These are phyloP conservation scores for Mariannaea elegans DNA, from an alignment of 2,329 filamentous ascomycete species.

Conservation along the genomic window DNA sequence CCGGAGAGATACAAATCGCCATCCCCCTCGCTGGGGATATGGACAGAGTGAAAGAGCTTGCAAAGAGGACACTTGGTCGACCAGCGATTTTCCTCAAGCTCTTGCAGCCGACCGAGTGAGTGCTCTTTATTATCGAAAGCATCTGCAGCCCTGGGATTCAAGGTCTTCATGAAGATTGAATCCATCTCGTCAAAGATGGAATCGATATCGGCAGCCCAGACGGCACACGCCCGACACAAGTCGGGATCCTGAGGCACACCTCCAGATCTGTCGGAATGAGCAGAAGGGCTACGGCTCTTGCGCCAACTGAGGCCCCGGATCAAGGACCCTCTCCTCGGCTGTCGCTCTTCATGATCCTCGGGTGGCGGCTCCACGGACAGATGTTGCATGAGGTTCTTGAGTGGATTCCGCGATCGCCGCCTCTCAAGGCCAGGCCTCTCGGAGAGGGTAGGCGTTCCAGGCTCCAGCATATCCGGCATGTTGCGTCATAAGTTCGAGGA, in stretches of 20 bases:
- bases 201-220: conserved; percentile 46
- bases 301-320: conserved; percentile 49
- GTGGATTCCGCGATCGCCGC: conserved; percentile 47
- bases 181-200: conserved; percentile 45
- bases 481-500: conserved; percentile 3
- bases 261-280: conserved; percentile 44
- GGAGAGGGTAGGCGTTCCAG: conserved; percentile 33
- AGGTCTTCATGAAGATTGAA: conserved; percentile 37
- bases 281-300: conserved; percentile 47
- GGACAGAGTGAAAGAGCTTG: conserved; percentile 46
- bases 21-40: conserved; percentile 42
- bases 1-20: conserved; percentile 45
- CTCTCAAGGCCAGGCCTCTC: conserved; percentile 40
- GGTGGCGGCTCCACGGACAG: conserved; percentile 46
- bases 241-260: conserved; percentile 41
- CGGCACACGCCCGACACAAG: conserved; percentile 43
- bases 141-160: conserved; percentile 42
- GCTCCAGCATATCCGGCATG: conserved; percentile 45
- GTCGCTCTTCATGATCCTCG: conserved; percentile 38
- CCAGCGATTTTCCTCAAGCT: conserved; percentile 45
- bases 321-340: conserved; percentile 43
- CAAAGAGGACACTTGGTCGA: conserved; percentile 47
- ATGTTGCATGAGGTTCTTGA: conserved; percentile 50
- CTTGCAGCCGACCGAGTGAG: conserved; percentile 39
- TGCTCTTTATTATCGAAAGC: conserved; percentile 46